A percentile compares a stretch with the other conserved stretches of the same genome.
phyloP scores from a whole-genome alignment of 1,284 basidiomycete genomes.

The Gomphus bonarii region DNA sequence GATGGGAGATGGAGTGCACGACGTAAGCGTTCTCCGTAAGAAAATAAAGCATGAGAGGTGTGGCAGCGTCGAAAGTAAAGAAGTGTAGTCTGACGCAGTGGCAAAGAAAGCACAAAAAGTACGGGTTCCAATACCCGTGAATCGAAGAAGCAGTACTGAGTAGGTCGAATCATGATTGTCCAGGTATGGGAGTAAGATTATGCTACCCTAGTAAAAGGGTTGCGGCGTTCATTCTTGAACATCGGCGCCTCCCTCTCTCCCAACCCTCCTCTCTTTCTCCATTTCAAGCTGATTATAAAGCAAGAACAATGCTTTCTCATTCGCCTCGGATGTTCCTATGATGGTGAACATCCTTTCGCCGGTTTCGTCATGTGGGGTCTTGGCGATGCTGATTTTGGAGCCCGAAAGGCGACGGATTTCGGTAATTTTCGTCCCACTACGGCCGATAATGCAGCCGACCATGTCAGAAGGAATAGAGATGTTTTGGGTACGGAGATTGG shows the following conservation, averaged over 20 bases:
- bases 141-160: not conserved
- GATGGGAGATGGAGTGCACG: not conserved
- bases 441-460: conserved; percentile 97
- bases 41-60: not conserved
- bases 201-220: conserved; percentile 11
- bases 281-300: conserved; percentile 96
- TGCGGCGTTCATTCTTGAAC: conserved; percentile 12
- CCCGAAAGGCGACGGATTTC: conserved; percentile 96
- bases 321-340: conserved; percentile 90
- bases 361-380: conserved; percentile 96
- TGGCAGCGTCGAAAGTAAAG: not conserved
- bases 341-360: conserved; percentile 99
- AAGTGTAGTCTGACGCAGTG: not conserved
- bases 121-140: conserved; percentile 1
- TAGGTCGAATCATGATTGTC: not conserved
- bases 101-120: not conserved
- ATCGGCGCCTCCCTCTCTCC: conserved; percentile 37
- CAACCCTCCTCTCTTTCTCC: conserved; percentile 88
- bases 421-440: conserved; percentile 95
- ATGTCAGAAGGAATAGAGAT: conserved; percentile 98
- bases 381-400: conserved; percentile 96
- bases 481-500: conserved; percentile 93
- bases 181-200: not conserved
- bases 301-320: conserved; percentile 94
- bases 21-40: not conserved